phyloP scores from a whole-genome alignment of 306 rosid species.

The Lablab purpureus region DNA sequence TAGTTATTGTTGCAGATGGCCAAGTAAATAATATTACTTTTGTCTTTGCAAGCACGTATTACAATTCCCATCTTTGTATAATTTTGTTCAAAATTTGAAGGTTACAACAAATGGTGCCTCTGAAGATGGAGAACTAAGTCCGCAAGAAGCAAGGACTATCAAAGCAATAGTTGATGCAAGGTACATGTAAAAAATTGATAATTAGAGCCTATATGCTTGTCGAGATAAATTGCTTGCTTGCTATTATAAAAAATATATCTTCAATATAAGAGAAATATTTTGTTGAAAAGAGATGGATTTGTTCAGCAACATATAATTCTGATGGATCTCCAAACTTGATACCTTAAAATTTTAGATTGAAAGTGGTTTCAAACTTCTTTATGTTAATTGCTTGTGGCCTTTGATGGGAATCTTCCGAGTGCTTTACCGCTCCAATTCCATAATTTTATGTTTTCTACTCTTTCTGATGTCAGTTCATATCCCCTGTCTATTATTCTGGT shows the following conservation, averaged over 20 bases:
- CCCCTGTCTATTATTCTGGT: conserved; percentile 86
- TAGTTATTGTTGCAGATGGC: conserved; percentile 86
- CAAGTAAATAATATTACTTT: conserved; percentile 57
- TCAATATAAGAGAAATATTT: not conserved
- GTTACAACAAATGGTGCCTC: conserved; percentile 69
- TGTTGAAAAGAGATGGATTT: not conserved
- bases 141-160: conserved; percentile 86
- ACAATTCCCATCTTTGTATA: not conserved
- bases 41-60: not conserved
- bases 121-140: conserved; percentile 63
- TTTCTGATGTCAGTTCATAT: conserved; percentile 57
- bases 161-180: conserved; percentile 79
- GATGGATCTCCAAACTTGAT: not conserved
- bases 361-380: not conserved
- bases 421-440: not conserved
- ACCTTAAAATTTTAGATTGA: not conserved
- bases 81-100: conserved; percentile 51
- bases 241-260: not conserved
- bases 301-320: not conserved
- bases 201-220: conserved; percentile 1
- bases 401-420: not conserved
- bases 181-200: conserved; percentile 49
- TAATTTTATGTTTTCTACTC: conserved; percentile 11
- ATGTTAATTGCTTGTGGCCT: not conserved
- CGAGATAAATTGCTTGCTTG: not conserved